A percentile compares a stretch with the other conserved stretches of the same genome.
Evolutionary conservation across 495 filamentous ascomycete genomes (phyloP).

Genomic region (Hamigera avellanea): DNA sequence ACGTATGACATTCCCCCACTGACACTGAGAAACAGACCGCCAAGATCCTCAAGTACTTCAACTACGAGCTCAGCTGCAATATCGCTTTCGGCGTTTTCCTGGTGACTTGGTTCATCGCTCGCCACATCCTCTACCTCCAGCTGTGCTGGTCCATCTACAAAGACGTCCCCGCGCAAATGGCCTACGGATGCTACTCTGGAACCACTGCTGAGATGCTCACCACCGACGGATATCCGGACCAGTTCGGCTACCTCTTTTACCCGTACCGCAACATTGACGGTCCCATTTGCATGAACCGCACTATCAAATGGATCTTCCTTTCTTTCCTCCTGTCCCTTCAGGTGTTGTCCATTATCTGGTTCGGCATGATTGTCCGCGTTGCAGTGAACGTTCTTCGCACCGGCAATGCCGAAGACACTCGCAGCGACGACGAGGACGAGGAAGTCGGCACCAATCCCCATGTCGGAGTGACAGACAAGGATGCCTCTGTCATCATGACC

Average conservation of each 20-base stretch:
- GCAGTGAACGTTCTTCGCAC: slow-evolving; percentile 65
- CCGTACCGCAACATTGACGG: slow-evolving; percentile 59
- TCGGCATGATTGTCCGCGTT: slow-evolving; percentile 73
- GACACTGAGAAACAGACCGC: slow-evolving; percentile 50
- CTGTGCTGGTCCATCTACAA: slow-evolving; percentile 72
- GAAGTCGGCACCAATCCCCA: slow-evolving; percentile 42
- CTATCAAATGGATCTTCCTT: slow-evolving; percentile 65
- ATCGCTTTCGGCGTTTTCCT: slow-evolving; percentile 79
- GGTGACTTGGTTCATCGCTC: slow-evolving; percentile 68
- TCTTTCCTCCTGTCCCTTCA: slow-evolving; percentile 68
- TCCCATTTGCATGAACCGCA: slow-evolving; percentile 62
- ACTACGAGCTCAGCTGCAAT: slow-evolving; percentile 66
- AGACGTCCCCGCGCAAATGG: slow-evolving; percentile 51
- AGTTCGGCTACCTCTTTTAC: slow-evolving; percentile 50
- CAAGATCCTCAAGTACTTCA: slow-evolving; percentile 87
- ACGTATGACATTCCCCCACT: slow-evolving; percentile 7
- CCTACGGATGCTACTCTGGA: slow-evolving; percentile 59
- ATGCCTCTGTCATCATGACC: slow-evolving; percentile 9
- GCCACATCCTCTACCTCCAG: slow-evolving; percentile 67
- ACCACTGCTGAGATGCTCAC: slow-evolving; percentile 42
- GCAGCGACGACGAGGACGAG: slow-evolving; percentile 77
- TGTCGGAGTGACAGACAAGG: slow-evolving; percentile 17
- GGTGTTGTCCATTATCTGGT: slow-evolving; percentile 74
- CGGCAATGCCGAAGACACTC: slow-evolving; percentile 69
- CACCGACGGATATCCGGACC: slow-evolving; percentile 42